Conservation (phyloP, 176 grass and related monocot species). For the Oryza coarctata region DNA sequence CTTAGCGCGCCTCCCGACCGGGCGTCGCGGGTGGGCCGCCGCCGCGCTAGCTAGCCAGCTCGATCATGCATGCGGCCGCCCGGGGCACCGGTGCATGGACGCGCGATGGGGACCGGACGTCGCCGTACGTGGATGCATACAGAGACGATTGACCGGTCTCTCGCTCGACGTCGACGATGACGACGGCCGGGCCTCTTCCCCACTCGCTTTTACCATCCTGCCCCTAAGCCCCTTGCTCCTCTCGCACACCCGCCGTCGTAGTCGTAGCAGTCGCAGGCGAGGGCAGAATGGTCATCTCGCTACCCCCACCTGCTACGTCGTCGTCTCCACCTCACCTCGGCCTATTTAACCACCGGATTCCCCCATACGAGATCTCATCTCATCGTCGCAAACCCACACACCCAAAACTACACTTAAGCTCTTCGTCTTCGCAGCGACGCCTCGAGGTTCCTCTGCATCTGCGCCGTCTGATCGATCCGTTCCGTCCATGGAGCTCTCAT, state of each 20-base stretch:
- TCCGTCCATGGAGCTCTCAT: constrained; percentile 32
- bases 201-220: background rate
- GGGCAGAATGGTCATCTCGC: constrained; percentile 5
- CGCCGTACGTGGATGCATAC: background rate
- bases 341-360: constrained; percentile 35
- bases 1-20: background rate
- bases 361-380: background rate
- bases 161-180: too few relatives aligned
- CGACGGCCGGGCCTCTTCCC: background rate
- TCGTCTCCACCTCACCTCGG: background rate
- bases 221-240: background rate
- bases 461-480: background rate
- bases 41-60: too few relatives aligned
- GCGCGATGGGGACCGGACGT: background rate
- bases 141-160: too few relatives aligned
- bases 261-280: too few relatives aligned
- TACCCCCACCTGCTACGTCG: background rate
- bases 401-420: too few relatives aligned
- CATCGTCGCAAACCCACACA: too few relatives aligned
- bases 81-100: too few relatives aligned
- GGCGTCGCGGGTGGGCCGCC: background rate
- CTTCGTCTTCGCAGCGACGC: too few relatives aligned
- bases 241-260: background rate
- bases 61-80: too few relatives aligned
- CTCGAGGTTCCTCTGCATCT: too few relatives aligned